Evolutionary conservation across 139 green algal species (phyloP), one percentile per base, ranked within the genome.

Genomic region (Chlorella sorokiniana): DNA sequence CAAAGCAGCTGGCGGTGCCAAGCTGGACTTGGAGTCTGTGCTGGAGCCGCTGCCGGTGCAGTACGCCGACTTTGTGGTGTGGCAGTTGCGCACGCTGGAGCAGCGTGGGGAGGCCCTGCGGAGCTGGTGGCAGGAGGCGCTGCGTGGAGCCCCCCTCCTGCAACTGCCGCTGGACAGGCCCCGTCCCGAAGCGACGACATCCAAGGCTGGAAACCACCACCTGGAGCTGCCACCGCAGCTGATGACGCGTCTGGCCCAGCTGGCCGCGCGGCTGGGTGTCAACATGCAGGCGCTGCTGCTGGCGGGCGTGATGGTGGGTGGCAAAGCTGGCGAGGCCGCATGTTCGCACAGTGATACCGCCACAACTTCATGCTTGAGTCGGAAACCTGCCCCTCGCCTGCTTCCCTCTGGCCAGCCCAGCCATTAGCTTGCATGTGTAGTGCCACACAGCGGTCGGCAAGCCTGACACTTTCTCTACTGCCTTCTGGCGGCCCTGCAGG

Each of bases 21-120:
- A 33, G 23, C n/a, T n/a, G n/a, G n/a, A n/a, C n/a, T n/a, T n/a
- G n/a, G n/a, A n/a, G n/a, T n/a, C 59, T 11, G 59, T 11, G 59
- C 64, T 71, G 64, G n/a, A 44, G 9, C 56, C 56, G 16, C 56
- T 65, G 42, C 23, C 38, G 6, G 25, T 75, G 29, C 78, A 65
- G 73, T 84, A 84, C 67, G 51, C 42, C 33, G 79, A 78, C 29
- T 84, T 48, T 70, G 67, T 38, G 33, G 52, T 33, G 33, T 84
- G 79, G 79, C 79, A 84, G 54, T 33, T 38, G 22, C 27, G 64
- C 25, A 23, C 51, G 22, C 23, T 67, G 48, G 37, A 44, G 67
- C 56, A 65, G 33, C 41, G 22, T 23, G 54, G n/a, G 27, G 31
- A 68, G 48, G 22, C 37, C 27, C 41, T 42, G 23, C 59, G 73